These are phyloP conservation scores for Scenedesmus sp. DNA, from an alignment of 163 green algal genomes.

Conservation along the genomic window DNA sequence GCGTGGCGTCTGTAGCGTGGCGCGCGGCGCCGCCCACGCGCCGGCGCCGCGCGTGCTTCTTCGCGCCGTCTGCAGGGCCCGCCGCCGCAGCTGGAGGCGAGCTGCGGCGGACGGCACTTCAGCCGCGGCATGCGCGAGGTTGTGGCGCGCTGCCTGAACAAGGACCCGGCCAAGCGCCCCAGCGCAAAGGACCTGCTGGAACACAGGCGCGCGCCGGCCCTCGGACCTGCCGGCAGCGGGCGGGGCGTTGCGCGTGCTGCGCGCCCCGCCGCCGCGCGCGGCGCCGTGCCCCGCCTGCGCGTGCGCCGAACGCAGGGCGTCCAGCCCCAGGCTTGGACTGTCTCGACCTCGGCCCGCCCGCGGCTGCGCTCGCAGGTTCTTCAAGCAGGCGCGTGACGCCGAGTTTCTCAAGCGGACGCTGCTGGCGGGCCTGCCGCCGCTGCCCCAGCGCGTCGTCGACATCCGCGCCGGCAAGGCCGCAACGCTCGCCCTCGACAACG, in stretches of 20 bases:
- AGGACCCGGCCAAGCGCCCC: slow-evolving; percentile 45
- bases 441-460: slow-evolving; percentile 82
- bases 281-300: too few relatives aligned
- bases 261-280: too few relatives aligned
- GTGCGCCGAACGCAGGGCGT: too few relatives aligned
- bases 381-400: slow-evolving; percentile 46
- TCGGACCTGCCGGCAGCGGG: too few relatives aligned
- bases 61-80: slow-evolving; percentile 13
- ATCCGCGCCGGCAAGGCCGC: slow-evolving; percentile 66
- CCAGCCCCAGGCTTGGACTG: too few relatives aligned
- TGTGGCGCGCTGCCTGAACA: slow-evolving; percentile 45
- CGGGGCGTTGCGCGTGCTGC: too few relatives aligned
- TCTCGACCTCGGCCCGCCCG: too few relatives aligned
- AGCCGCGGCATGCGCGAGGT: slow-evolving; percentile 42
- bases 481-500: slow-evolving; percentile 31
- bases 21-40: not conserved
- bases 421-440: slow-evolving; percentile 83
- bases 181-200: slow-evolving; percentile 45
- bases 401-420: slow-evolving; percentile 76
- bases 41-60: not conserved
- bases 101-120: slow-evolving; percentile 27
- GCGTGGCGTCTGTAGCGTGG: not conserved
- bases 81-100: slow-evolving; percentile 26
- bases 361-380: too few relatives aligned
- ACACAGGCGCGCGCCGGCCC: not conserved